Evolutionary conservation across 2,329 filamentous ascomycete species (phyloP).

Genomic region (Tolypocladium capitatum): DNA sequence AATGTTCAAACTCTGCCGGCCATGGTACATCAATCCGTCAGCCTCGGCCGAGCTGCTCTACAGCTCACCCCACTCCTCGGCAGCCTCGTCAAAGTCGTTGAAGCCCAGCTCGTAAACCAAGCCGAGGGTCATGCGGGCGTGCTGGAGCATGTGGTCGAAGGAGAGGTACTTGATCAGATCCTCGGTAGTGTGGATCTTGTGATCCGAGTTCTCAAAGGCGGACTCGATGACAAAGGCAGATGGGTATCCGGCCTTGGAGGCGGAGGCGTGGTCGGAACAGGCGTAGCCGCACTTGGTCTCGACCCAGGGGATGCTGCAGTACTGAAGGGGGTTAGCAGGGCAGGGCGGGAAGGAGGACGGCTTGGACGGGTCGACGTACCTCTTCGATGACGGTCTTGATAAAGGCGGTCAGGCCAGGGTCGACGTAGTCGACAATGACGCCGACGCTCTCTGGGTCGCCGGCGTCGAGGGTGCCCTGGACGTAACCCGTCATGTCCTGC

Average conservation of each 20-base stretch:
- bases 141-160: constrained; percentile 87
- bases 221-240: constrained; percentile 67
- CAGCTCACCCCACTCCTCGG: neutral
- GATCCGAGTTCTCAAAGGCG: constrained; percentile 51
- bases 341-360: neutral
- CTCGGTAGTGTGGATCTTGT: constrained; percentile 57
- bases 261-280: constrained; percentile 62
- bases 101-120: constrained; percentile 76
- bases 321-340: constrained; percentile 29
- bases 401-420: constrained; percentile 69
- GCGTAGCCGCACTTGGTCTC: constrained; percentile 85
- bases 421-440: constrained; percentile 85
- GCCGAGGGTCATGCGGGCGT: constrained; percentile 71
- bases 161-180: constrained; percentile 60
- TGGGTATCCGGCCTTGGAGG: constrained; percentile 61
- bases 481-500: constrained; percentile 94
- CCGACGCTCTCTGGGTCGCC: constrained; percentile 77
- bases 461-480: constrained; percentile 68
- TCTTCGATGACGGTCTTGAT: constrained; percentile 76
- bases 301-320: constrained; percentile 79
- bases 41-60: neutral
- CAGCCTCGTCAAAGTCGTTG: constrained; percentile 44
- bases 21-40: neutral
- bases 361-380: constrained; percentile 8
- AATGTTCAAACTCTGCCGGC: neutral